These are phyloP conservation scores for Kazachstania bromeliacearum DNA, from an alignment of 805 yeast genomes.

Conservation along the genomic window DNA sequence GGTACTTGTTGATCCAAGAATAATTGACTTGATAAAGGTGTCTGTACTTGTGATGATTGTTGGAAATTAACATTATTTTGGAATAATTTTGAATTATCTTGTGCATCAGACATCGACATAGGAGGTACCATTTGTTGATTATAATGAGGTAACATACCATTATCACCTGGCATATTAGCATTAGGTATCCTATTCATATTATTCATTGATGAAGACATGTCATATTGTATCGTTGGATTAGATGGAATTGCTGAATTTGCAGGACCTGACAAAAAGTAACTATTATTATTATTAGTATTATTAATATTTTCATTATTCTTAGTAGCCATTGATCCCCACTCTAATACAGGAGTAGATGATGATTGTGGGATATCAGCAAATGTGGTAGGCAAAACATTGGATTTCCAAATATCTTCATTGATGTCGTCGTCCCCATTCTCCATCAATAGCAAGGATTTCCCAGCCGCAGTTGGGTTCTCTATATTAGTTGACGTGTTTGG, in stretches of 20 bases:
- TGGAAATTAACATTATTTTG: not conserved
- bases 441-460: conserved; percentile 33
- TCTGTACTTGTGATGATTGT: conserved; percentile 1
- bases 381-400: conserved; percentile 21
- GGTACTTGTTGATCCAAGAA: not conserved
- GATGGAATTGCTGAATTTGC: not conserved
- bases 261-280: not conserved
- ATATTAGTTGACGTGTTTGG: conserved; percentile 5
- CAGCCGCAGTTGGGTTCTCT: conserved; percentile 14
- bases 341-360: conserved; percentile 23
- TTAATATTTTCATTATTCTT: conserved; percentile 1
- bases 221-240: not conserved
- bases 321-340: conserved; percentile 18
- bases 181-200: no score
- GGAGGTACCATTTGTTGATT: not conserved
- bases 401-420: conserved; percentile 29
- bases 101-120: not conserved
- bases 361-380: conserved; percentile 11
- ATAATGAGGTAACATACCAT: not conserved
- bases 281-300: not conserved
- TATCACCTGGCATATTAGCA: not conserved
- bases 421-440: conserved; percentile 27
- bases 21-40: conserved; percentile 1
- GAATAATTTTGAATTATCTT: not conserved
- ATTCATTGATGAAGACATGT: not conserved